Evolutionary conservation across 1,284 basidiomycete species (phyloP), one percentile per base, ranked within the genome.

Genomic region (Ustilago shanxiensis): DNA sequence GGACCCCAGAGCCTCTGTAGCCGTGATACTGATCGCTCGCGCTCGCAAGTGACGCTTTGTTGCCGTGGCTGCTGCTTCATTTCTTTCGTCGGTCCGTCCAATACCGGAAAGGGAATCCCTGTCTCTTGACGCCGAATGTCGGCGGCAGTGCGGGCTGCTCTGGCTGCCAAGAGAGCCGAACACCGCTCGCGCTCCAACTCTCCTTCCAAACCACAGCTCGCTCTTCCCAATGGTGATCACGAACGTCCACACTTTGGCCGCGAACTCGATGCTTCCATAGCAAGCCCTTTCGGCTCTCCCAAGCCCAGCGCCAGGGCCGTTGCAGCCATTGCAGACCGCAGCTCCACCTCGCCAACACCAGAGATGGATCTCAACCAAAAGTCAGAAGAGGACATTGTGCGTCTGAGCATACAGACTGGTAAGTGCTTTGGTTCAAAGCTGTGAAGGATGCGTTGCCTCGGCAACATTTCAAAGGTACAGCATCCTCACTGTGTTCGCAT

Each of bases 111-210:
- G 49, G 26, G n/a, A n/a, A n/a, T 41, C 44, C 13, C 47, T 24
- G 45, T n/a, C 37, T 10, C 24, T 35, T 53, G 58, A 63, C 70
- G 50, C 53, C 65, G 70, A 47, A 82, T 82, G 80, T 82, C 80
- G 41, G 80, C 70, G 45, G 76, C 77, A 37, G 72, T 82, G 35
- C 72, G 72, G 29, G 80, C 80, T 68, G 80, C 80, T 35, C 58
- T 81, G 53, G 74, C 78, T 52, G 80, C 70, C 8, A 71, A 72
- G 64, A 35, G 77, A 55, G 77, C 77, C 41, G 76, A 66, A 47
- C 62, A 60, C 39, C 68, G 79, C 45, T 70, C 71, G 10, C 65
- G 66, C 51, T 74, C 74, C 28, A 10, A 39, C 20, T 77, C 77
- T 13, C 68, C 76, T 35, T 61, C 76, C 62, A 73, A 79, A 35